These are phyloP conservation scores for Nadsonia starkeyi-henricii DNA, from an alignment of 1,139 yeast species.

Conservation along the genomic window DNA sequence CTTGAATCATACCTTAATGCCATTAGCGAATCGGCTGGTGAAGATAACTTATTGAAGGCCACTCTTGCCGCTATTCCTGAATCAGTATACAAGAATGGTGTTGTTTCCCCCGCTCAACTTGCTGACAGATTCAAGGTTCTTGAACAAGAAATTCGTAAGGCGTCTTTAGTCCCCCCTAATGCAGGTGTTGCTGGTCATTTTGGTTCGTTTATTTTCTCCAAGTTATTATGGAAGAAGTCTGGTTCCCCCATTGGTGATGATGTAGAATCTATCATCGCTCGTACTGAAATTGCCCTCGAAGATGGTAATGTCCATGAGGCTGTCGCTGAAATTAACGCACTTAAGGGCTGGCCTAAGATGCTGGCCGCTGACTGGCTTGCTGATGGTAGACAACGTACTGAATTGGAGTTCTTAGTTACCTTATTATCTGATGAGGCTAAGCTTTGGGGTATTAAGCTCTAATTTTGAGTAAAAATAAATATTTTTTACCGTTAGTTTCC, in stretches of 20 bases:
- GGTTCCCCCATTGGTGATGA: conserved; percentile 69
- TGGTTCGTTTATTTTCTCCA: conserved; percentile 64
- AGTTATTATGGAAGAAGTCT: conserved; percentile 48
- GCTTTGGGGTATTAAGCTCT: conserved; percentile 9
- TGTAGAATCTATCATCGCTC: conserved; percentile 75
- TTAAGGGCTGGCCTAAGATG: conserved; percentile 89
- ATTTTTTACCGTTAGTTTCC: no score
- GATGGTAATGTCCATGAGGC: conserved; percentile 77
- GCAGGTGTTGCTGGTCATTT: conserved; percentile 92
- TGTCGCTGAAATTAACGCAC: conserved; percentile 77
- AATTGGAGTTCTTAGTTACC: conserved; percentile 65
- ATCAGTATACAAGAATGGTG: conserved; percentile 39
- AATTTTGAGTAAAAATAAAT: neutral
- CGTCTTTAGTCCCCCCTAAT: conserved; percentile 81
- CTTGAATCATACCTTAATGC: conserved; percentile 25
- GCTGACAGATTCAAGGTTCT: conserved; percentile 62
- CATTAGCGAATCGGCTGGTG: conserved; percentile 29
- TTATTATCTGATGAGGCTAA: conserved; percentile 43
- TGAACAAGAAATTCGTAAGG: conserved; percentile 77
- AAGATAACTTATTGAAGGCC: conserved; percentile 33
- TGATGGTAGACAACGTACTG: conserved; percentile 81
- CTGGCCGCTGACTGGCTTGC: conserved; percentile 84
- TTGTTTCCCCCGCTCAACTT: conserved; percentile 35
- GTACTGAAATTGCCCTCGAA: conserved; percentile 64
- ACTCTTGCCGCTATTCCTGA: conserved; percentile 34